Percentiles rank a stretch among this genome's conserved stretches.
Conservation (phyloP, 2,329 filamentous ascomycete genomes). For the Ascosphaera pollenicola region DNA sequence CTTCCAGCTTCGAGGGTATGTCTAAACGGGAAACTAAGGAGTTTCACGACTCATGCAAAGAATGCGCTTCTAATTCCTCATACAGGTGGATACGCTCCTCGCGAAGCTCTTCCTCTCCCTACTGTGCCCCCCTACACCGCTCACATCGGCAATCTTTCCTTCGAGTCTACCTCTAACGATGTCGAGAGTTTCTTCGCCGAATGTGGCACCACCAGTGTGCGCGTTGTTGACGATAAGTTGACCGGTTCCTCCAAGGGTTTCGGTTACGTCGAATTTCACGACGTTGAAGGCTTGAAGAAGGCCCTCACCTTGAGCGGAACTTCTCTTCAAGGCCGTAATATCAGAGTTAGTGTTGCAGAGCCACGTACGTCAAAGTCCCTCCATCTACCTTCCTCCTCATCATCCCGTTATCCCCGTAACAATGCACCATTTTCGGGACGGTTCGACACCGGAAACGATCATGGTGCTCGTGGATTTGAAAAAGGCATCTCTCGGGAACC, state of each 20-base stretch:
- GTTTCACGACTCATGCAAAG: no score
- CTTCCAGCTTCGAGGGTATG: slow-evolving; percentile 15
- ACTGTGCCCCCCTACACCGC: slow-evolving; percentile 87
- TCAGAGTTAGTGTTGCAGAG: slow-evolving; percentile 89
- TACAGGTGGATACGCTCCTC: slow-evolving; percentile 19
- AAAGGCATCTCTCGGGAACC: background rate
- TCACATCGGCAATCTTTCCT: slow-evolving; percentile 89
- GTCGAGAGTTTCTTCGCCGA: slow-evolving; percentile 68
- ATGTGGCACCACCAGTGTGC: slow-evolving; percentile 73
- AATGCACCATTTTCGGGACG: background rate
- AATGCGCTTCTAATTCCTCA: no score
- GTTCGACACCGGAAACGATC: background rate
- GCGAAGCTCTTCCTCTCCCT: slow-evolving; percentile 63
- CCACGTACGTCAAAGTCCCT: slow-evolving; percentile 53
- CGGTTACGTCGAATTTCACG: slow-evolving; percentile 86
- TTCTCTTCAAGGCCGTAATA: slow-evolving; percentile 67
- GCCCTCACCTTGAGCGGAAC: slow-evolving; percentile 65
- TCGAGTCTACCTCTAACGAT: slow-evolving; percentile 68
- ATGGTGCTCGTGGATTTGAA: background rate
- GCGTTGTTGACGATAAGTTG: slow-evolving; percentile 91
- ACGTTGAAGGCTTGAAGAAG: slow-evolving; percentile 73
- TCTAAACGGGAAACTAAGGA: slow-evolving; percentile 5
- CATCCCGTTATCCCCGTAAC: background rate
- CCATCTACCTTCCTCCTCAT: background rate
- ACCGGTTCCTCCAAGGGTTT: slow-evolving; percentile 92